Evolutionary conservation across 768 basidiomycete species (phyloP).

Genomic region (Tylopilus sp.): DNA sequence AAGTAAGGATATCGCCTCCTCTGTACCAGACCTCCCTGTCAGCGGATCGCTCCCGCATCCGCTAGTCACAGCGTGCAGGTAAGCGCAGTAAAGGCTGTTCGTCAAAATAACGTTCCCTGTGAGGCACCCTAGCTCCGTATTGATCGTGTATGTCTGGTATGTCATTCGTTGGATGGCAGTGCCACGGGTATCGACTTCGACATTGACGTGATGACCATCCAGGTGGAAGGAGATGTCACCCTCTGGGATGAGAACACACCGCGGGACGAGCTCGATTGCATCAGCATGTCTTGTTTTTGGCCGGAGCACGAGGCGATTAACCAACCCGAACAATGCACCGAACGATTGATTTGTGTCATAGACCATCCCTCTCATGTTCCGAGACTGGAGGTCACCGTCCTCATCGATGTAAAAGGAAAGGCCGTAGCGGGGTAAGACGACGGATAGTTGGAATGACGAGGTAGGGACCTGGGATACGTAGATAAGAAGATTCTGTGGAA

Average conservation of each 20-base stretch:
- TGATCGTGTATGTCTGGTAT: constrained; percentile 31
- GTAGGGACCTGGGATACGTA: neutral
- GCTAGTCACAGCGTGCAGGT: constrained; percentile 45
- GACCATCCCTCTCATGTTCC: constrained; percentile 39
- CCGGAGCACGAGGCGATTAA: constrained; percentile 39
- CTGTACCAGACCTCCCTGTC: constrained; percentile 40
- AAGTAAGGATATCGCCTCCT: constrained; percentile 41
- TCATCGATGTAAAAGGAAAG: constrained; percentile 36
- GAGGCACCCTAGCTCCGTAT: constrained; percentile 31
- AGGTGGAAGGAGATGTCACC: constrained; percentile 23
- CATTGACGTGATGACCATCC: constrained; percentile 15
- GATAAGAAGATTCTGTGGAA: constrained; percentile 21
- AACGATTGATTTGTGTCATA: constrained; percentile 40
- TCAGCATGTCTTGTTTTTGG: constrained; percentile 5
- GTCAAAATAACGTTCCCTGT: constrained; percentile 24
- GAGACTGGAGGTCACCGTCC: constrained; percentile 33
- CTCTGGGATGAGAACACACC: constrained; percentile 39
- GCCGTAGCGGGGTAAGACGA: constrained; percentile 39
- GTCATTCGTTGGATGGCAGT: constrained; percentile 1
- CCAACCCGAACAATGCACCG: constrained; percentile 45
- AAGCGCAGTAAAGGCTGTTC: constrained; percentile 35
- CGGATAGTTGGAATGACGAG: constrained; percentile 15
- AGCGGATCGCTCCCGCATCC: constrained; percentile 43
- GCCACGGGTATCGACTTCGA: constrained; percentile 6
- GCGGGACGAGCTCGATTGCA: constrained; percentile 1